Evolutionary conservation across 2,329 filamentous ascomycete species (phyloP).

Genomic region (Fusarium sulawesiense): DNA sequence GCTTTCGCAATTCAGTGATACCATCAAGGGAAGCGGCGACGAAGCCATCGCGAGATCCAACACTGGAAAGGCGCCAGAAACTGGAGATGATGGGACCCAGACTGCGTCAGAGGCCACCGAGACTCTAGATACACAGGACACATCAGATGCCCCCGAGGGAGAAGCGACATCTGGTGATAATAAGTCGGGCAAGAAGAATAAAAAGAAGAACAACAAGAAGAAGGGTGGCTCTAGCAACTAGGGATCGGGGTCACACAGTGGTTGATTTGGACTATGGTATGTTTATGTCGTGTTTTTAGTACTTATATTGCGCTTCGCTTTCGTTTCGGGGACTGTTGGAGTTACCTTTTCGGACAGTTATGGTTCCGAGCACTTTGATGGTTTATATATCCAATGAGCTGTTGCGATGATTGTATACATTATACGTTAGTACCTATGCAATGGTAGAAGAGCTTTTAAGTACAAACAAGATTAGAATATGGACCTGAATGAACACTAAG

Average conservation of each 20-base stretch:
- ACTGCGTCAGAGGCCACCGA: constrained; percentile 27
- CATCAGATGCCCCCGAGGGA: constrained; percentile 27
- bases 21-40: constrained; percentile 31
- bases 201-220: constrained; percentile 47
- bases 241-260: not conserved
- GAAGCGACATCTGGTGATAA: constrained; percentile 28
- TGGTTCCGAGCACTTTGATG: not conserved
- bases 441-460: not conserved
- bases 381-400: not conserved
- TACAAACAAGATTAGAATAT: not conserved
- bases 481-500: not conserved
- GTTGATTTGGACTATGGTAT: not conserved
- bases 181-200: constrained; percentile 41
- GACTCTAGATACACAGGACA: constrained; percentile 23
- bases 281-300: not conserved
- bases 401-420: not conserved
- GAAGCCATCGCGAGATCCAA: constrained; percentile 1
- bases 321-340: not conserved
- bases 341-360: not conserved
- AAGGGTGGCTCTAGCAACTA: constrained; percentile 34
- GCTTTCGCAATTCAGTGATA: constrained; percentile 51
- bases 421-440: not conserved
- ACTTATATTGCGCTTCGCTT: not conserved
- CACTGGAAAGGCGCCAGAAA: constrained; percentile 16
- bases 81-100: constrained; percentile 12